Conservation (phyloP, 2,329 filamentous ascomycete genomes). For the Diaporthe vaccinii region DNA sequence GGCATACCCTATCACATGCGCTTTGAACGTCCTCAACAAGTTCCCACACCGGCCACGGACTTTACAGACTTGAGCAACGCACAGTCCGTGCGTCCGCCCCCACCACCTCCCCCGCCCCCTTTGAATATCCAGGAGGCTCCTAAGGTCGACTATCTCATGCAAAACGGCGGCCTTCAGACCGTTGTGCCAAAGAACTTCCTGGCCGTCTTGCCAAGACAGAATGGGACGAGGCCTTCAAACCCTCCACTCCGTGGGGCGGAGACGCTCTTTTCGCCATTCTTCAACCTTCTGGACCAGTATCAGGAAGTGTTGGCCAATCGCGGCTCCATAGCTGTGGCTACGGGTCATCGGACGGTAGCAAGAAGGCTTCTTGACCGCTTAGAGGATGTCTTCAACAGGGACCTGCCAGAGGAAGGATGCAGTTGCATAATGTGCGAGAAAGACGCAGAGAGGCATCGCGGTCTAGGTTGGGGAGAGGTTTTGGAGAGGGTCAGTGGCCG, state of each 20-base stretch:
- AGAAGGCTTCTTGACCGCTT: constrained; percentile 89
- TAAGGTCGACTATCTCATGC: constrained; percentile 90
- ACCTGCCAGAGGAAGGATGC: constrained; percentile 90
- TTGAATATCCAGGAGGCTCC: constrained; percentile 79
- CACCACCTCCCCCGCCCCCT: constrained; percentile 82
- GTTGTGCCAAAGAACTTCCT: constrained; percentile 82
- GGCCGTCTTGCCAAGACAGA: constrained; percentile 70
- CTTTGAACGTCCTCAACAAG: constrained; percentile 55
- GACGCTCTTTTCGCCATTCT: constrained; percentile 85
- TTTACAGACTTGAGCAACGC: constrained; percentile 57
- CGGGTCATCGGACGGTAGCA: constrained; percentile 94
- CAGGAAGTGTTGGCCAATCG: constrained; percentile 83
- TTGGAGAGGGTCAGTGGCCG: constrained; percentile 92
- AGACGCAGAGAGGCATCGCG: constrained; percentile 72
- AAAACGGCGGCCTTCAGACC: constrained; percentile 84
- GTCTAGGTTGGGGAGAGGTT: constrained; percentile 95
- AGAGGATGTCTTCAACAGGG: constrained; percentile 93
- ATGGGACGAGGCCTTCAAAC: constrained; percentile 71
- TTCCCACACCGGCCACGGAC: constrained; percentile 56
- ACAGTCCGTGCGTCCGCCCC: constrained; percentile 58
- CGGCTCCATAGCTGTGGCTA: constrained; percentile 94
- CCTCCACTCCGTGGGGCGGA: constrained; percentile 76
- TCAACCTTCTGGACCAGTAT: constrained; percentile 88
- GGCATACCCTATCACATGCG: constrained; percentile 52
- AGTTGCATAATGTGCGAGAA: constrained; percentile 85